phyloP scores from a whole-genome alignment of 768 basidiomycete genomes.

The Tephrocybe sp. region DNA sequence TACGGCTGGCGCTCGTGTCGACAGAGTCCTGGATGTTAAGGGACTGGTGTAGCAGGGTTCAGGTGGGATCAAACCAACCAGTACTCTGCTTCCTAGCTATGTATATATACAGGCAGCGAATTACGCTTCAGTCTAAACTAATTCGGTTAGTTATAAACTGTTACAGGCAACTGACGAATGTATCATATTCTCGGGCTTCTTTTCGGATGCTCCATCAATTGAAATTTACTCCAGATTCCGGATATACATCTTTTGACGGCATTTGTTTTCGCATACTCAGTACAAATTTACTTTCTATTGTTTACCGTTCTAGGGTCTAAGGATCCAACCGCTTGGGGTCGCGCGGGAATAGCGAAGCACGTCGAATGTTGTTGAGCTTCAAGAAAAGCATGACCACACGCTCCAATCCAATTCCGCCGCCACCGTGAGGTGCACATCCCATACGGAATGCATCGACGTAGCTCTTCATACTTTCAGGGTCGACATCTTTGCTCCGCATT shows the following conservation, averaged over 20 bases:
- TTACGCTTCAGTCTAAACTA: slow-evolving; percentile 19
- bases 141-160: slow-evolving; percentile 24
- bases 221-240: background rate
- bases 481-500: slow-evolving; percentile 86
- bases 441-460: slow-evolving; percentile 95
- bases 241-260: slow-evolving; percentile 9
- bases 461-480: slow-evolving; percentile 87
- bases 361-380: slow-evolving; percentile 92
- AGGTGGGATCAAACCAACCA: slow-evolving; percentile 4
- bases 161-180: slow-evolving; percentile 26
- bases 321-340: slow-evolving; percentile 95
- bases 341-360: slow-evolving; percentile 92
- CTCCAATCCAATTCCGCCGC: slow-evolving; percentile 94
- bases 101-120: slow-evolving; percentile 13
- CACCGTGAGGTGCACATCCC: slow-evolving; percentile 95
- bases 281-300: slow-evolving; percentile 1
- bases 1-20: slow-evolving; percentile 19
- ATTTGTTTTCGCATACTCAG: background rate
- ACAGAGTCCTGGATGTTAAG: slow-evolving; percentile 14
- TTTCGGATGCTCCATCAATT: slow-evolving; percentile 23
- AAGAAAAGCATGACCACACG: slow-evolving; percentile 97
- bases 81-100: slow-evolving; percentile 1
- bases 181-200: slow-evolving; percentile 26
- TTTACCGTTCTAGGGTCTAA: slow-evolving; percentile 33
- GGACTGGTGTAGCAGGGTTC: slow-evolving; percentile 4